A percentile compares a stretch with the other conserved stretches of the same genome.
Conservation (phyloP, 164 flowering plant genomes). For the Litsea cubeba region DNA sequence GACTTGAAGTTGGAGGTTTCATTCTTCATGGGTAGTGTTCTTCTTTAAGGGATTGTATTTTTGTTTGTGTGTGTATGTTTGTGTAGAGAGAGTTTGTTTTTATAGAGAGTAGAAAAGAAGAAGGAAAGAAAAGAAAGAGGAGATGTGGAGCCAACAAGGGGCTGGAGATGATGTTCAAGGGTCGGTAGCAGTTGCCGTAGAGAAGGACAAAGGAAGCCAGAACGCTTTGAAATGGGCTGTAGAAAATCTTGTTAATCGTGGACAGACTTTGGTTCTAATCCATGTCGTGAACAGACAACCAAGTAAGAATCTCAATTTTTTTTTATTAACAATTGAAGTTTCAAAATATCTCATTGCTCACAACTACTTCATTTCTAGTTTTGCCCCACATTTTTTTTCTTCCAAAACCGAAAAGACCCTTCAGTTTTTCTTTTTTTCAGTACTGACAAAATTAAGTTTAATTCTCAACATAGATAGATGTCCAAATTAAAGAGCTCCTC, state of each 20-base stretch:
- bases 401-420: neutral
- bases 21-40: too few species aligned
- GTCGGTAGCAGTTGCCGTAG: conserved; percentile 67
- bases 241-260: conserved; percentile 41
- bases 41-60: too few species aligned
- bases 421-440: too few species aligned
- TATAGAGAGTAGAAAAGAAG: neutral
- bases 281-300: conserved; percentile 43
- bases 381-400: neutral
- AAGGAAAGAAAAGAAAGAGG: conserved; percentile 17
- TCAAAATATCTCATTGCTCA: neutral
- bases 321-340: neutral
- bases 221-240: conserved; percentile 75
- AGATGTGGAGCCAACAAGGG: neutral
- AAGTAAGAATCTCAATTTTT: conserved; percentile 6
- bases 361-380: neutral
- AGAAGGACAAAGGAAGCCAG: conserved; percentile 71
- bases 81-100: neutral
- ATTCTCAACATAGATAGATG: too few species aligned
- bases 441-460: too few species aligned
- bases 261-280: conserved; percentile 46
- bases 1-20: too few species aligned
- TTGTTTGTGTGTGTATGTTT: neutral
- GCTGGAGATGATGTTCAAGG: conserved; percentile 18
- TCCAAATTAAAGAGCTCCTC: too few species aligned